phyloP scores from a whole-genome alignment of 2,329 filamentous ascomycete genomes.

The Ploettnerulaceae sp. region DNA sequence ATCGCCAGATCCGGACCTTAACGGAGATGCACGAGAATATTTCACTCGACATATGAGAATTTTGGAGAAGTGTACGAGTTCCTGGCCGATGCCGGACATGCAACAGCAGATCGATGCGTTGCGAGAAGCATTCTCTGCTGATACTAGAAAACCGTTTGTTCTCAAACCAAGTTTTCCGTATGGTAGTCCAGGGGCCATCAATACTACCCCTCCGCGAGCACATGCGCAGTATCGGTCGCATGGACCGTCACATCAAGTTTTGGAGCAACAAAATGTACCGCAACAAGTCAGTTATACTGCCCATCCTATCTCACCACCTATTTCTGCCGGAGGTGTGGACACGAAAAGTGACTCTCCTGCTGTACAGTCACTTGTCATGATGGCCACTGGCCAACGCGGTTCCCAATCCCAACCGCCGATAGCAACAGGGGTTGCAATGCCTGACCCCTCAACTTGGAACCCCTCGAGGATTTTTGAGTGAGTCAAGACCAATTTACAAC shows the following conservation, averaged over 20 bases:
- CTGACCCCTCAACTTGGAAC: slow-evolving; percentile 71
- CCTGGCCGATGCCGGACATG: slow-evolving; percentile 86
- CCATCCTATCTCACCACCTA: slow-evolving; percentile 75
- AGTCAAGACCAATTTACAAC: slow-evolving; percentile 35
- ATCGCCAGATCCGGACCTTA: slow-evolving; percentile 85
- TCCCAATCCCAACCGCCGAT: slow-evolving; percentile 51
- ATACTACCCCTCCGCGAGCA: slow-evolving; percentile 25
- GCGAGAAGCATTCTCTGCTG: slow-evolving; percentile 84
- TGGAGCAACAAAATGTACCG: slow-evolving; percentile 49
- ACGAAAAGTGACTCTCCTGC: slow-evolving; percentile 72
- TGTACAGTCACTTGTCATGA: slow-evolving; percentile 67
- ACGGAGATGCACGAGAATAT: slow-evolving; percentile 77
- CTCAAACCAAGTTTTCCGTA: slow-evolving; percentile 85
- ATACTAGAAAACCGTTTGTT: slow-evolving; percentile 79
- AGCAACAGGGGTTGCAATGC: slow-evolving; percentile 51
- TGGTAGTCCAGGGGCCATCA: slow-evolving; percentile 56
- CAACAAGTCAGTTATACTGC: slow-evolving; percentile 62
- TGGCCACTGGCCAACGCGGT: slow-evolving; percentile 47
- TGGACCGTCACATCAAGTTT: slow-evolving; percentile 36
- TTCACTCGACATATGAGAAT: slow-evolving; percentile 94
- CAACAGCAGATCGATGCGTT: slow-evolving; percentile 85
- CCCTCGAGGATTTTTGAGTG: slow-evolving; percentile 87
- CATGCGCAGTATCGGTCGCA: slow-evolving; percentile 29
- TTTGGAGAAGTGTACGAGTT: slow-evolving; percentile 74
- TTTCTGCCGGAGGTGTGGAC: slow-evolving; percentile 67